These are phyloP conservation scores for Pistacia integerrima DNA, from an alignment of 345 rosid genomes.

Conservation along the genomic window DNA sequence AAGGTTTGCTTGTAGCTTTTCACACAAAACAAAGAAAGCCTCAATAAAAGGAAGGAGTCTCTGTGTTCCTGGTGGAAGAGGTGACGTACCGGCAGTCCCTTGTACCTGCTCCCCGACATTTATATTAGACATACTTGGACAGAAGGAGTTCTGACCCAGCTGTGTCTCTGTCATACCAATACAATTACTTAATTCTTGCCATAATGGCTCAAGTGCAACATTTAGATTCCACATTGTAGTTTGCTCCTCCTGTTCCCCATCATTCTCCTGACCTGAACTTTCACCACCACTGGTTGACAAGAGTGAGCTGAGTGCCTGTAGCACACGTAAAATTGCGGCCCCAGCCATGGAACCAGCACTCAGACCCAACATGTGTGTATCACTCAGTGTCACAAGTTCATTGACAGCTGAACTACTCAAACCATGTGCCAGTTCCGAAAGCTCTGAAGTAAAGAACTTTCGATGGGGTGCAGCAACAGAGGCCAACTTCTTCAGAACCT, in stretches of 20 bases:
- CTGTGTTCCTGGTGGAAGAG: slow-evolving; percentile 95
- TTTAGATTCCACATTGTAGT: slow-evolving; percentile 70
- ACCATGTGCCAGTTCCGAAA: slow-evolving; percentile 74
- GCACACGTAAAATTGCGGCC: slow-evolving; percentile 83
- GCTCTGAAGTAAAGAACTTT: slow-evolving; percentile 67
- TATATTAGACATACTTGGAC: slow-evolving; percentile 38
- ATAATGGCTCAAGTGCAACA: slow-evolving; percentile 77
- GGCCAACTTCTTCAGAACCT: slow-evolving; percentile 84
- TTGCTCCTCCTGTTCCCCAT: slow-evolving; percentile 72
- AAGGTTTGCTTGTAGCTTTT: slow-evolving; percentile 71
- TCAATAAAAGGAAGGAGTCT: slow-evolving; percentile 91
- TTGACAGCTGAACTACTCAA: slow-evolving; percentile 77
- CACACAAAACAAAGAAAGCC: slow-evolving; percentile 95
- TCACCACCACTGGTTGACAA: slow-evolving; percentile 43
- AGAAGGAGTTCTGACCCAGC: slow-evolving; percentile 63
- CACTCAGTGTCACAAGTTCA: slow-evolving; percentile 75
- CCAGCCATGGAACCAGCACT: slow-evolving; percentile 96
- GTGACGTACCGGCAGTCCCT: slow-evolving; percentile 61
- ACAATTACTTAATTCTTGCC: slow-evolving; percentile 93
- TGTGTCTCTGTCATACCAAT: slow-evolving; percentile 83
- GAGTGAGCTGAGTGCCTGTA: slow-evolving; percentile 83
- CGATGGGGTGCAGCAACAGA: slow-evolving; percentile 65
- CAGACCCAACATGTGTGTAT: slow-evolving; percentile 74
- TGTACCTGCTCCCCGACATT: slow-evolving; percentile 62
- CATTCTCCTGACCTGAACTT: slow-evolving; percentile 36